Conservation (phyloP, 768 basidiomycete species). For the Mycena alexandri region DNA sequence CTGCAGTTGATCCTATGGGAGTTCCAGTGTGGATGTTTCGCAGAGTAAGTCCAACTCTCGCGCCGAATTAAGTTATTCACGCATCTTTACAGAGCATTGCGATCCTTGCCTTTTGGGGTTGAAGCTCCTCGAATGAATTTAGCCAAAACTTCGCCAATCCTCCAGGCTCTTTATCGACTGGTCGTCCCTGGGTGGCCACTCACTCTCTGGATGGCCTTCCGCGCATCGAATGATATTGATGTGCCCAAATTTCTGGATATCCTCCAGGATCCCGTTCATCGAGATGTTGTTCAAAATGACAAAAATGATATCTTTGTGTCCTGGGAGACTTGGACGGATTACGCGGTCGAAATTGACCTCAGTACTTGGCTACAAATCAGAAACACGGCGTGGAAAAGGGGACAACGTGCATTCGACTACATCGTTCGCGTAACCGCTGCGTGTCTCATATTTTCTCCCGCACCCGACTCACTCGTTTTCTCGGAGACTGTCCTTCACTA, state of each 20-base stretch:
- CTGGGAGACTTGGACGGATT: constrained; percentile 1
- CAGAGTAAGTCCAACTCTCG: background rate
- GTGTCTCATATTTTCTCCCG: background rate
- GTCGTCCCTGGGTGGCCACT: constrained; percentile 25
- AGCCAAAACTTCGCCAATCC: background rate
- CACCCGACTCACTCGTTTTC: background rate
- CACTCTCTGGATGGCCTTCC: constrained; percentile 24
- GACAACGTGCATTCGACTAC: background rate
- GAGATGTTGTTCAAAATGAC: constrained; percentile 9
- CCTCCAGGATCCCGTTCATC: constrained; percentile 3
- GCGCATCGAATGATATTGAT: background rate
- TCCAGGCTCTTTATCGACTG: constrained; percentile 12
- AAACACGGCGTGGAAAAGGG: background rate
- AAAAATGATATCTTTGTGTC: background rate
- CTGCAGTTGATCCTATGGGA: constrained; percentile 18
- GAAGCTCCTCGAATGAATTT: background rate
- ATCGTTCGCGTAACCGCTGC: constrained; percentile 1
- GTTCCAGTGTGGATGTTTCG: constrained; percentile 1
- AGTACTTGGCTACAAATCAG: constrained; percentile 12
- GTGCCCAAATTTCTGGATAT: constrained; percentile 5
- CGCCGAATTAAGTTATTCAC: background rate
- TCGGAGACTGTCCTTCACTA: background rate
- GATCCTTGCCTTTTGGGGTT: background rate
- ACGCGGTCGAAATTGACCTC: constrained; percentile 18
- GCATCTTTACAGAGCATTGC: background rate